These are phyloP conservation scores for Agrostemma githago DNA, from an alignment of 148 eudicot genomes.

Conservation along the genomic window DNA sequence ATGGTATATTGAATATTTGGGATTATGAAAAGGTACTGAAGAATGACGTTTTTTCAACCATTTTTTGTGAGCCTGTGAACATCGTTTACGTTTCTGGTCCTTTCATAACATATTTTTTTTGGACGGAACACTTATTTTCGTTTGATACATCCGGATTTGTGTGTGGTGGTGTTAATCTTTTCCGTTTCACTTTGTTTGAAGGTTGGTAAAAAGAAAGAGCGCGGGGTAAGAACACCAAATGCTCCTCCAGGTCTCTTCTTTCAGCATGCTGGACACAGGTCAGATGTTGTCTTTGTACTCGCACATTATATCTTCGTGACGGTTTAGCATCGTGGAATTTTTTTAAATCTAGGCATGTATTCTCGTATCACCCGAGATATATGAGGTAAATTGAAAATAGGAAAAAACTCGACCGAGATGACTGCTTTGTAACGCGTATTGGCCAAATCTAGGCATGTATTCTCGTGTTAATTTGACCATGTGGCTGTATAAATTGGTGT, in stretches of 20 bases:
- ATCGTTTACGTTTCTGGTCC: not conserved
- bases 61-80: not conserved
- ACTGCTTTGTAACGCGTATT: no score
- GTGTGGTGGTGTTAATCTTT: not conserved
- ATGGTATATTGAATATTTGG: conserved; percentile 83
- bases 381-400: no score
- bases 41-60: not conserved
- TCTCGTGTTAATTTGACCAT: not conserved
- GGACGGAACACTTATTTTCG: not conserved
- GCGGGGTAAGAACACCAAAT: conserved; percentile 35
- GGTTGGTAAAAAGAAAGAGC: conserved; percentile 68
- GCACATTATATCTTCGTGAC: not conserved
- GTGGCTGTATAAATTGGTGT: not conserved
- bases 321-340: not conserved
- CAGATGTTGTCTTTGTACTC: conserved; percentile 18
- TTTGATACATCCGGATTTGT: not conserved
- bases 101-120: not conserved
- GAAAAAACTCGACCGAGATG: no score
- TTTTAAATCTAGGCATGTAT: no score
- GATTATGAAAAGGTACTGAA: conserved; percentile 68
- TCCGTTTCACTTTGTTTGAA: conserved; percentile 27
- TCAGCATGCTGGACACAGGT: conserved; percentile 97
- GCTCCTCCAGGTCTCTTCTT: conserved; percentile 79
- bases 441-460: no score
- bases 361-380: no score